Conservation (phyloP, 2,329 filamentous ascomycete genomes). For the Sphaerulina musiva region DNA sequence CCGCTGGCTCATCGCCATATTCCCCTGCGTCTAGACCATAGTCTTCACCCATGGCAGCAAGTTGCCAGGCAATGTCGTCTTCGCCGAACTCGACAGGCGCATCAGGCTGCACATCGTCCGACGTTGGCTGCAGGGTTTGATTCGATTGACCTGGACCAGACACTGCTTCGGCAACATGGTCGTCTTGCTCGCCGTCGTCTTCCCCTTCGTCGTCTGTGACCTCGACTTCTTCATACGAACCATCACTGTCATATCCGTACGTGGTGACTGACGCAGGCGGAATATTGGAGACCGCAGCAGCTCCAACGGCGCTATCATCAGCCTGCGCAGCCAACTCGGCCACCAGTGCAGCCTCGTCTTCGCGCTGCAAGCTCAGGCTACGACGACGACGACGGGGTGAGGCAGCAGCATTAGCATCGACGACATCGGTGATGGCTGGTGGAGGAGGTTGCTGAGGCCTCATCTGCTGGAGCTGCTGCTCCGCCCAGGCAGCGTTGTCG, state of each 20-base stretch:
- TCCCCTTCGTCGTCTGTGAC: constrained; percentile 54
- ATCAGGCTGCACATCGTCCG: constrained; percentile 47
- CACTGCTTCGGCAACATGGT: background rate
- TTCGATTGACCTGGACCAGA: constrained; percentile 53
- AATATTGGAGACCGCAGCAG: background rate
- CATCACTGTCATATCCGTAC: constrained; percentile 47
- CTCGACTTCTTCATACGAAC: constrained; percentile 68
- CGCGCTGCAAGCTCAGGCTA: constrained; percentile 31
- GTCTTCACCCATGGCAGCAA: constrained; percentile 82
- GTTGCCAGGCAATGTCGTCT: constrained; percentile 87
- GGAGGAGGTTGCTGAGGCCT: constrained; percentile 9
- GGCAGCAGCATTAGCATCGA: constrained; percentile 14
- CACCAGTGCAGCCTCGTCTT: constrained; percentile 34
- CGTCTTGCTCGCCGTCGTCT: constrained; percentile 36
- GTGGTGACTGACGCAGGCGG: background rate
- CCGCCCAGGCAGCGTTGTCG: constrained; percentile 31
- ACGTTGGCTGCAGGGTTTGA: constrained; percentile 33
- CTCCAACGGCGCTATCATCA: constrained; percentile 38
- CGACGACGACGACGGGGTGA: constrained; percentile 21
- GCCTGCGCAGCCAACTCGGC: constrained; percentile 29
- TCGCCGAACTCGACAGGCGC: constrained; percentile 74
- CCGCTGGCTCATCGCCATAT: constrained; percentile 57
- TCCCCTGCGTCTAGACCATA: constrained; percentile 72
- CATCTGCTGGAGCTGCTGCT: constrained; percentile 29
- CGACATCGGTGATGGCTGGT: constrained; percentile 18